Evolutionary conservation across 805 yeast species (phyloP), one percentile per base, ranked within the genome.

Genomic region (Cephaloascus albidus): DNA sequence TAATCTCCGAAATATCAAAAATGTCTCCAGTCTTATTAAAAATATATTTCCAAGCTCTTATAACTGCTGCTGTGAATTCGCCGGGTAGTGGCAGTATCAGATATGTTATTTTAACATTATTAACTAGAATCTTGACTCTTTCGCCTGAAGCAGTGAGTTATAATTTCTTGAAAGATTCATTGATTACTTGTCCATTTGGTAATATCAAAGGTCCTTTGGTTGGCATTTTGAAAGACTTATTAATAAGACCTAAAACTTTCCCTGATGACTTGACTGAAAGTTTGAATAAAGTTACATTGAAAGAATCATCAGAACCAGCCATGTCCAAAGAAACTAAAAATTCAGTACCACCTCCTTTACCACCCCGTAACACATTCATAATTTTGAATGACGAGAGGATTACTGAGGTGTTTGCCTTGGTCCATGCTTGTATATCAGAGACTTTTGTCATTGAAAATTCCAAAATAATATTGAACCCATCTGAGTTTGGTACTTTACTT

Each of bases 141-240:
- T 57, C 78, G 26, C 74, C 79, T 0, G 85, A 84, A 43, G 62
- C 63, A 1, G 57, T 68, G 10, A 59, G 83, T 0, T 85, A 76
- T 57, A 61, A 63, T 3, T 85, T 83, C 52, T 61, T 86, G 14
- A 52, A 67, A 18, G 87, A 85, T 51, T 69, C 87, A 1, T 63
- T 90, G 38, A 61, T 65, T 20, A 65, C 72, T 38, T 83, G 90
- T 51, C 89, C 93, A 2, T 76, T 70, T 51, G 76, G 70, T 32
- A 71, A 72, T 32, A 73, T 76, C 18, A 77, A 78, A 47, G 67
- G 81, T 18, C 77, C 77, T 3, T 59, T 78, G 30, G 70, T 86
- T 15, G 76, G 81, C 3, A 76, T 86, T 18, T 68, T 87, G 51
- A 86, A 82, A 54, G 86, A 81, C 47, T 64, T 87, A 45, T 55